A percentile compares a stretch with the other conserved stretches of the same genome.
phyloP scores from a whole-genome alignment of 805 yeast genomes.

The Candida vartiovaarae region DNA sequence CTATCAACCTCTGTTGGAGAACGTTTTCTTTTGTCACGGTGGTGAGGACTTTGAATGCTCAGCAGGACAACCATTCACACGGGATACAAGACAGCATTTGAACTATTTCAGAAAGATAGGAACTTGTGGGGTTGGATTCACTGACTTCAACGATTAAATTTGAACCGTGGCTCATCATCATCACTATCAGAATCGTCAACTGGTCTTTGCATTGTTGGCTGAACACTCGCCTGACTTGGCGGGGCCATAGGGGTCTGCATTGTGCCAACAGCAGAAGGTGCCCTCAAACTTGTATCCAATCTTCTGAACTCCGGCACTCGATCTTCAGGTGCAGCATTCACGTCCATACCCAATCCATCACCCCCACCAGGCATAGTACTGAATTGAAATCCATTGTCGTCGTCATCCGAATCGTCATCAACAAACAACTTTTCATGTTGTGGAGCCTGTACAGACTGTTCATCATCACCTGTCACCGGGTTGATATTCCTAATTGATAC shows the following conservation, averaged over 20 bases:
- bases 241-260: not conserved
- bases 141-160: constrained; percentile 20
- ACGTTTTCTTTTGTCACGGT: constrained; percentile 71
- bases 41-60: constrained; percentile 54
- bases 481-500: not conserved
- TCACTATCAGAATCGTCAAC: constrained; percentile 26
- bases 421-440: constrained; percentile 9
- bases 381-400: constrained; percentile 16
- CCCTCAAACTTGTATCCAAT: not conserved
- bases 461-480: no score
- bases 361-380: constrained; percentile 7
- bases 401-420: constrained; percentile 14
- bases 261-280: not conserved
- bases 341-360: constrained; percentile 20
- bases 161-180: constrained; percentile 28
- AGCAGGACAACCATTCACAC: constrained; percentile 12
- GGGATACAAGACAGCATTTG: constrained; percentile 21
- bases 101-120: constrained; percentile 25
- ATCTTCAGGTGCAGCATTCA: constrained; percentile 7
- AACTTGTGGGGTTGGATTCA: constrained; percentile 18
- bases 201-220: not conserved
- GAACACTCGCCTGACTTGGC: no score
- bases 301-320: constrained; percentile 17
- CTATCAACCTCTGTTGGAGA: constrained; percentile 24
- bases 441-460: no score